These are phyloP conservation scores for Apophysomyces elegans DNA, from an alignment of 371 early-diverging fungal genomes.

Conservation along the genomic window DNA sequence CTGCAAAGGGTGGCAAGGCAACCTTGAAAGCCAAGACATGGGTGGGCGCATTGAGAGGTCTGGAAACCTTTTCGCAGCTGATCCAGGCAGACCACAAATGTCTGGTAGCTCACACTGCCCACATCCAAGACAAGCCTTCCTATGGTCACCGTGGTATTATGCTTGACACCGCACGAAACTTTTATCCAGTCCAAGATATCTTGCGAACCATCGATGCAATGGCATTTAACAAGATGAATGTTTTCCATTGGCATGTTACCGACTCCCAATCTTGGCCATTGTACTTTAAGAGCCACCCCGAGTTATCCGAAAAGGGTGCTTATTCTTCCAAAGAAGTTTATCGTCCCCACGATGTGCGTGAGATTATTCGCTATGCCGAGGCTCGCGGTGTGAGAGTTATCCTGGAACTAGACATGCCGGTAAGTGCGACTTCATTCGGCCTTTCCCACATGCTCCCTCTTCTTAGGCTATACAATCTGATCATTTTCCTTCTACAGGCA, in stretches of 20 bases:
- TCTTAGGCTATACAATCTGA: not conserved
- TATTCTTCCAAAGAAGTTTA: conserved; percentile 64
- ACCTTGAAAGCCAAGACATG: conserved; percentile 67
- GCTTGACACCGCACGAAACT: conserved; percentile 82
- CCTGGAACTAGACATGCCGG: conserved; percentile 81
- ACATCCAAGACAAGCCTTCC: conserved; percentile 71
- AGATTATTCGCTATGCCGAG: conserved; percentile 64
- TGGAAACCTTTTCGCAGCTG: conserved; percentile 80
- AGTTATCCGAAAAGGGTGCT: conserved; percentile 68
- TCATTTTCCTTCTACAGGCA: conserved; percentile 33
- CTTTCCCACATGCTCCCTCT: not conserved
- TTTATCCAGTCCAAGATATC: conserved; percentile 62
- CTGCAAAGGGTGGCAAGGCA: conserved; percentile 47
- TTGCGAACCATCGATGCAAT: conserved; percentile 78
- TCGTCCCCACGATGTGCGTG: conserved; percentile 60
- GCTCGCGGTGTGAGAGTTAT: conserved; percentile 79
- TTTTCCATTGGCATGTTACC: conserved; percentile 84
- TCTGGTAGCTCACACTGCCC: conserved; percentile 53
- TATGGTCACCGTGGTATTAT: conserved; percentile 77
- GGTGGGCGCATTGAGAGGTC: conserved; percentile 82
- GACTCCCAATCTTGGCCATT: conserved; percentile 84
- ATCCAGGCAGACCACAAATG: conserved; percentile 34
- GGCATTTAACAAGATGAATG: conserved; percentile 81
- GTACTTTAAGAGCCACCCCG: conserved; percentile 65
- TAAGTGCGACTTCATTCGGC: not conserved